Evolutionary conservation across 371 early-diverging fungal genomes (phyloP), one percentile per base, ranked within the genome.

Genomic region (Rhizopus delemar): DNA sequence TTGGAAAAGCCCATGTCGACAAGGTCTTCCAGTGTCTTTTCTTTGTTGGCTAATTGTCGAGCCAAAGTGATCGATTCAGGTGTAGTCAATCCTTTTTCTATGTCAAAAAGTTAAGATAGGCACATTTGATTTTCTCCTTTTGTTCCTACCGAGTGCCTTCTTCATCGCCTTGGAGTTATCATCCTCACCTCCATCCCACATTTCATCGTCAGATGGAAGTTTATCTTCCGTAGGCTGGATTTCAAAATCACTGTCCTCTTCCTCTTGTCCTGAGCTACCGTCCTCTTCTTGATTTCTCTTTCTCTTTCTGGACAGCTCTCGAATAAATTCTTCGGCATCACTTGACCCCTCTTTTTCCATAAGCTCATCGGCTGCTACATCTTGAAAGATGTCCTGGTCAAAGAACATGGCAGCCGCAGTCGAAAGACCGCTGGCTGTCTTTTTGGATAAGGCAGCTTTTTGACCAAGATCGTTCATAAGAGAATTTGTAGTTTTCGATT

Each of bases 61-160:
- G 97, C 93, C 60, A 97, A 68, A 3, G 94, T 93, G 73, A 96
- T 88, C 4, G 94, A 93, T 70, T 92, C 92, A 11, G 97, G 88
- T 0, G 96, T 94, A 35, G 84, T 80, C 15, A 88, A 66, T 32
- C 81, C 81, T 43, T 63, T 74, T 57, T 81, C 85, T 75, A 58
- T 46, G 22, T 13, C 9, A 41, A 13, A 48, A 35, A 9, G 28
- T 34, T 60, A 22, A 34, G 43, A 53, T 36, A 11, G 31, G 11
- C 34, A 59, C 11, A 31, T 33, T 39, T 0, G 8, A 13, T 5
- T 43, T 43, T 35, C 12, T 35, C 3, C 4, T 34, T 22, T 53
- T 22, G 22, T 22, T 22, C 51, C 52, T 70, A 76, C 80, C 69
- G 59, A 71, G 63, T 46, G 78, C 77, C 46, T 68, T 58, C 66